A percentile compares a stretch with the other conserved stretches of the same genome.
phyloP scores from a whole-genome alignment of 2,329 filamentous ascomycete species.

The Nigrospora oryzae region DNA sequence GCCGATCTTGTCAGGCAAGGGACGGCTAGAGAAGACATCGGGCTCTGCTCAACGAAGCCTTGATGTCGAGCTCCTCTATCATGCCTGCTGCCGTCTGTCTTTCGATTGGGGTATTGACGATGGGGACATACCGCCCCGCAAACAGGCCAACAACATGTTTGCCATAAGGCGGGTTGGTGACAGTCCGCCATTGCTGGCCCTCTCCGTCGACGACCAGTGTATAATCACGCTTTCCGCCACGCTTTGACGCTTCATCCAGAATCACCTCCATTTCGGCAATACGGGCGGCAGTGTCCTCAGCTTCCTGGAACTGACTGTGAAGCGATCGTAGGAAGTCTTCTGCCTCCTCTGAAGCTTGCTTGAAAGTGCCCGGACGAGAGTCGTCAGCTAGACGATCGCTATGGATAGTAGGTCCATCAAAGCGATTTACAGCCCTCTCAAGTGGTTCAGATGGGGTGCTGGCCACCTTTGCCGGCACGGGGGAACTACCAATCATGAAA shows the following conservation, averaged over 20 bases:
- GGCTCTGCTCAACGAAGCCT: not conserved
- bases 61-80: constrained; percentile 4
- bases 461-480: too few species aligned
- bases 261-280: not conserved
- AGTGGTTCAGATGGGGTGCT: too few species aligned
- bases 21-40: too few species aligned
- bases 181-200: constrained; percentile 2
- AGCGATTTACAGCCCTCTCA: too few species aligned
- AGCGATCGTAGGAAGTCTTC: constrained; percentile 1
- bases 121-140: constrained; percentile 6
- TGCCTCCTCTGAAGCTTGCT: constrained; percentile 1
- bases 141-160: constrained; percentile 11
- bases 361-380: not conserved
- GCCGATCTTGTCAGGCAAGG: too few species aligned
- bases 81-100: constrained; percentile 13
- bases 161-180: constrained; percentile 8
- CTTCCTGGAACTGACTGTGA: not conserved
- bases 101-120: constrained; percentile 8
- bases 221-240: not conserved
- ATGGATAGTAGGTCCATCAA: not conserved
- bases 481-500: not conserved
- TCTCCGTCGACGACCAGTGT: not conserved
- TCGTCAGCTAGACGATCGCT: not conserved
- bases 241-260: not conserved
- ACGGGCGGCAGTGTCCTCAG: not conserved